Evolutionary conservation across 306 rosid genomes (phyloP).

Genomic region (Sindora glabra): DNA sequence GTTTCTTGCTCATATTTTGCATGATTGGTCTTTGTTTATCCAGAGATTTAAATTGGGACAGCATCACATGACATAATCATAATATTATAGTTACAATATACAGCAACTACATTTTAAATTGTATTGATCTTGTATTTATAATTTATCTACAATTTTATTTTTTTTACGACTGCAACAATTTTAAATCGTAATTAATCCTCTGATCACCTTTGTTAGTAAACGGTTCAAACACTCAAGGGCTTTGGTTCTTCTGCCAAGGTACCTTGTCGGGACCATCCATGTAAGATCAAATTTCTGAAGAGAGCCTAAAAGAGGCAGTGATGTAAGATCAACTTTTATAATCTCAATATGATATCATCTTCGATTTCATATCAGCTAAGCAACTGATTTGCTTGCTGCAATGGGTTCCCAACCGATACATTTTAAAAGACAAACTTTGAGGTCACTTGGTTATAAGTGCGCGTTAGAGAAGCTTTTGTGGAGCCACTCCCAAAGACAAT

Average conservation of each 20-base stretch:
- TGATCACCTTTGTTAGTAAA: slow-evolving; percentile 33
- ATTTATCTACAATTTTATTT: slow-evolving; percentile 18
- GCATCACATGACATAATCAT: no score
- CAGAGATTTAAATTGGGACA: no score
- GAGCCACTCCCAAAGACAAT: no score
- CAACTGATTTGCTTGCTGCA: slow-evolving; percentile 50
- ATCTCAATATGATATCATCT: slow-evolving; percentile 18
- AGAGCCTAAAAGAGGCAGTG: slow-evolving; percentile 22
- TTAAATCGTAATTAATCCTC: no score
- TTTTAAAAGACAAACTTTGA: slow-evolving; percentile 25
- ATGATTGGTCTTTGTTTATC: no score
- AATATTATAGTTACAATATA: no score
- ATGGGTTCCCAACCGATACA: slow-evolving; percentile 52
- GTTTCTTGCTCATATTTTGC: slow-evolving; percentile 17
- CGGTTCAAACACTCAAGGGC: slow-evolving; percentile 28
- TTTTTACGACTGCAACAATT: slow-evolving; percentile 1
- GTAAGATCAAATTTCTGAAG: slow-evolving; percentile 2
- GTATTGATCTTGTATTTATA: no score
- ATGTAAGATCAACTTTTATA: slow-evolving; percentile 29
- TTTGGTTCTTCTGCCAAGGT: slow-evolving; percentile 18
- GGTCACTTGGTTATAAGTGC: slow-evolving; percentile 8
- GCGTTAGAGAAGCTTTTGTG: no score
- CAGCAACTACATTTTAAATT: no score
- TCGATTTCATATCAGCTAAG: slow-evolving; percentile 47
- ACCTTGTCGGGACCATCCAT: slow-evolving; percentile 38